These are phyloP conservation scores for Lentithecium fluviatile DNA, from an alignment of 495 filamentous ascomycete genomes.

Conservation along the genomic window DNA sequence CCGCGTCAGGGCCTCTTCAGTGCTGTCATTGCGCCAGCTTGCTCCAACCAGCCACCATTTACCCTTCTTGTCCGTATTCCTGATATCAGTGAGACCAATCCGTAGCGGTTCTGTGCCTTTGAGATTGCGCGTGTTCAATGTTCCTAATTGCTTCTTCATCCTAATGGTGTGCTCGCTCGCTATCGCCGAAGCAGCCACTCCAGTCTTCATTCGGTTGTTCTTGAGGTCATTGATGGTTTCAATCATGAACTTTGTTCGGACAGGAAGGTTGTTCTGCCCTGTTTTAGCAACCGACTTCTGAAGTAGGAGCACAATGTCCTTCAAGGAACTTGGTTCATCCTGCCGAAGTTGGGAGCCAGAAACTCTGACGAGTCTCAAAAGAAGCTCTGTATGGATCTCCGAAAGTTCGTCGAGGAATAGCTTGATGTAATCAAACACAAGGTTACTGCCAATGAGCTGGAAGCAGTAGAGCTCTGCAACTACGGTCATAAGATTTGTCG, in stretches of 20 bases:
- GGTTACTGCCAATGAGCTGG: slow-evolving; percentile 74
- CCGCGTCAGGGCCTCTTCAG: slow-evolving; percentile 37
- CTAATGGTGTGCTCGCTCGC: slow-evolving; percentile 73
- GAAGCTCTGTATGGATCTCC: slow-evolving; percentile 86
- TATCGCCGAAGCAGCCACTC: slow-evolving; percentile 59
- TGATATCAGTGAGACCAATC: slow-evolving; percentile 75
- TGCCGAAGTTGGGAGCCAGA: slow-evolving; percentile 67
- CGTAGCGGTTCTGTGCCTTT: slow-evolving; percentile 79
- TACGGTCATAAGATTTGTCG: slow-evolving; percentile 76
- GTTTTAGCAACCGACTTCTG: slow-evolving; percentile 65
- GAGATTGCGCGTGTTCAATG: slow-evolving; percentile 65
- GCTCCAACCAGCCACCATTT: slow-evolving; percentile 99
- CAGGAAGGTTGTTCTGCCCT: slow-evolving; percentile 70
- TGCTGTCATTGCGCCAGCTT: slow-evolving; percentile 61
- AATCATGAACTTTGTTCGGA: slow-evolving; percentile 96
- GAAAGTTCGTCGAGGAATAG: slow-evolving; percentile 71
- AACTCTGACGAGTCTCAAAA: slow-evolving; percentile 73
- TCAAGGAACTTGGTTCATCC: slow-evolving; percentile 86
- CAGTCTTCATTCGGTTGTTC: slow-evolving; percentile 85
- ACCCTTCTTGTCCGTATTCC: slow-evolving; percentile 76
- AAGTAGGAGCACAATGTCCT: slow-evolving; percentile 81
- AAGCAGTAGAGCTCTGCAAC: slow-evolving; percentile 90
- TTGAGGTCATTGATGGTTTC: slow-evolving; percentile 92
- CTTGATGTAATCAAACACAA: slow-evolving; percentile 88
- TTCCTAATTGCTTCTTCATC: slow-evolving; percentile 79